These are phyloP conservation scores for Coemansia sp. DNA, from an alignment of 192 early-diverging fungal genomes.

Conservation along the genomic window DNA sequence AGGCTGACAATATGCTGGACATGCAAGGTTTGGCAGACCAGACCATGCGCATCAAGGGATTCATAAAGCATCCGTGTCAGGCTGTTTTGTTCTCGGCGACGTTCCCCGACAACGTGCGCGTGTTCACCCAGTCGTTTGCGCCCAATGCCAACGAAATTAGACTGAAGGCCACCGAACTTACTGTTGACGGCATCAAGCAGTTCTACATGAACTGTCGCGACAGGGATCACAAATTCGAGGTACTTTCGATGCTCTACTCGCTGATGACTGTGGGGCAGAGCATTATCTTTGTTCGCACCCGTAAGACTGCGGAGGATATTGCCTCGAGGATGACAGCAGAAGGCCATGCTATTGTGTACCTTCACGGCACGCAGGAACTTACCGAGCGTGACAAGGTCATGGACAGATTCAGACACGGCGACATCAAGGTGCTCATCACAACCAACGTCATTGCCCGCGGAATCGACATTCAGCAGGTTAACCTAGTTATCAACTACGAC, in stretches of 20 bases:
- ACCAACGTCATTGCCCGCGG: slow-evolving; percentile 97
- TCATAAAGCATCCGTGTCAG: slow-evolving; percentile 72
- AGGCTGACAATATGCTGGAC: slow-evolving; percentile 99
- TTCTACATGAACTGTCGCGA: slow-evolving; percentile 92
- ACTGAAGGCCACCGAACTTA: slow-evolving; percentile 83
- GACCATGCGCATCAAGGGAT: slow-evolving; percentile 75
- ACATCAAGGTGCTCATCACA: slow-evolving; percentile 90
- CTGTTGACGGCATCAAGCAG: slow-evolving; percentile 92
- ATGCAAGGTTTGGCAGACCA: slow-evolving; percentile 82
- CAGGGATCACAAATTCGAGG: slow-evolving; percentile 77
- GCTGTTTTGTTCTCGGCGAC: slow-evolving; percentile 95
- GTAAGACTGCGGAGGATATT: slow-evolving; percentile 82
- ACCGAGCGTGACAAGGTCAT: slow-evolving; percentile 85
- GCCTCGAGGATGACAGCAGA: slow-evolving; percentile 69
- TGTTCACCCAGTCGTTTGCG: slow-evolving; percentile 78
- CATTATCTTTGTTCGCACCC: slow-evolving; percentile 89
- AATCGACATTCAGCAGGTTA: slow-evolving; percentile 95
- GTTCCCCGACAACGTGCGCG: slow-evolving; percentile 73
- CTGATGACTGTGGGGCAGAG: slow-evolving; percentile 92
- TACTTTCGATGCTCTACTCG: slow-evolving; percentile 67
- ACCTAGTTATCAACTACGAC: slow-evolving; percentile 95
- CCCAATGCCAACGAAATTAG: slow-evolving; percentile 84
- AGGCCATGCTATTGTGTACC: slow-evolving; percentile 77
- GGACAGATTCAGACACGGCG: slow-evolving; percentile 87
- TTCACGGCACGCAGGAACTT: slow-evolving; percentile 81